Evolutionary conservation across 2,329 filamentous ascomycete genomes (phyloP).

Genomic region (Hypomyces perniciosus): DNA sequence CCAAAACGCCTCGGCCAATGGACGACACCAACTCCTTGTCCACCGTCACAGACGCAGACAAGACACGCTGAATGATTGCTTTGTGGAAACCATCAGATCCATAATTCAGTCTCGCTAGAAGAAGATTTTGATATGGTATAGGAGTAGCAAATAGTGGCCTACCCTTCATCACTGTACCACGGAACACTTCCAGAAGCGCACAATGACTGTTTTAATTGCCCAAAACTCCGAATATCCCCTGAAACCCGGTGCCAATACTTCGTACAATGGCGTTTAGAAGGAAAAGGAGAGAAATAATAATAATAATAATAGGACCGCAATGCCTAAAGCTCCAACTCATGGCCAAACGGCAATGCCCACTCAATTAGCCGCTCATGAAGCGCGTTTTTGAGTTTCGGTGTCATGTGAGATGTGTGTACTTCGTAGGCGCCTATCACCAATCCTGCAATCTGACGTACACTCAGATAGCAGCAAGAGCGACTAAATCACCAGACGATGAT

Average conservation of each 20-base stretch:
- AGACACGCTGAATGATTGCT: conserved; percentile 91
- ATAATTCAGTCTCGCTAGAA: background rate
- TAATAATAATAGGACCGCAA: too few relatives aligned
- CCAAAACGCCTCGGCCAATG: conserved; percentile 83
- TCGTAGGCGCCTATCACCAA: conserved; percentile 13
- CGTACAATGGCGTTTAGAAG: too few relatives aligned
- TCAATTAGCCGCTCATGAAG: background rate
- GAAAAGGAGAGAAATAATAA: background rate
- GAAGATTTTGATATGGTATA: background rate
- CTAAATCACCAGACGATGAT: background rate
- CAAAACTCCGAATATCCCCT: too few relatives aligned
- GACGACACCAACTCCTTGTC: conserved; percentile 85
- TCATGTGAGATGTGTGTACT: conserved; percentile 14
- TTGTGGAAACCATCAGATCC: conserved; percentile 14
- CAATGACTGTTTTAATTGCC: background rate
- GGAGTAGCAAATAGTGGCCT: background rate
- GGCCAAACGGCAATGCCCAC: too few relatives aligned
- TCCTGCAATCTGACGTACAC: conserved; percentile 3
- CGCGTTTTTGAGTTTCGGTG: conserved; percentile 6
- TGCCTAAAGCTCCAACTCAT: too few relatives aligned
- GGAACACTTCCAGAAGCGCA: background rate
- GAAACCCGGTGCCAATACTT: too few relatives aligned
- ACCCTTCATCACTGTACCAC: conserved; percentile 9
- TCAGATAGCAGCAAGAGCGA: background rate
- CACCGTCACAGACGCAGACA: conserved; percentile 92